Evolutionary conservation across 2,329 filamentous ascomycete species (phyloP), one percentile per base, ranked within the genome.

Genomic region (Ophiostoma triangulosporum): DNA sequence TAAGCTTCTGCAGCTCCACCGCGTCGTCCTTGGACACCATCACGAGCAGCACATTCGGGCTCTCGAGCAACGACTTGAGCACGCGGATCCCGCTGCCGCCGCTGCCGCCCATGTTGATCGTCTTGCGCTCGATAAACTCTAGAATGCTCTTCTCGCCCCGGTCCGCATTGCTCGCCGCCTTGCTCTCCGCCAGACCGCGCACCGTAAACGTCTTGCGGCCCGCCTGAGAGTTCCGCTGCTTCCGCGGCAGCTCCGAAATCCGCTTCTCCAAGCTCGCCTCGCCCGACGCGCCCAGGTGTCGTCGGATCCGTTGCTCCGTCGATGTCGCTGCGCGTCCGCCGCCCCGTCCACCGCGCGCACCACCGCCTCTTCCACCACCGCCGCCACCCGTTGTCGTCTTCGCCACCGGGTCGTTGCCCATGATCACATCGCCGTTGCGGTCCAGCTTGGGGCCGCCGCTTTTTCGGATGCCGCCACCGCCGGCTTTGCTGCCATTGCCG

Each of bases 11-110:
- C 54, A 89, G 70, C 58, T 79, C 75, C 49, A 79, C 75, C 27
- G 78, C 74, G 60, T 86, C 79, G 58, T 82, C 78, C 63, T 79
- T 75, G 59, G 71, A 80, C 61, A 84, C 76, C 59, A 77, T 81
- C 61, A 88, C 75, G 64, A 84, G 78, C 59, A 89, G 75, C 61
- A 35, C 75, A 75, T 65, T 87, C 83, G n/a, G n/a, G 66, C 82
- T 84, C 67, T 80, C 79, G 64, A 76, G 70, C 62, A 78, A 77
- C 72, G 82, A 84, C 84, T 88, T 87, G 70, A 80, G 81, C 58
- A 90, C 81, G 64, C 75, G 80, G 61, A 86, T 72, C 62, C 76
- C 73, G 46, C 46, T 24, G 62, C 76, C 72, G 62, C 75, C 72
- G 24, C 40, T 8, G 62, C 76, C 73, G 62, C 70, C 70, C 61